Conservation (phyloP, 768 basidiomycete species). For the Russula compacta region DNA sequence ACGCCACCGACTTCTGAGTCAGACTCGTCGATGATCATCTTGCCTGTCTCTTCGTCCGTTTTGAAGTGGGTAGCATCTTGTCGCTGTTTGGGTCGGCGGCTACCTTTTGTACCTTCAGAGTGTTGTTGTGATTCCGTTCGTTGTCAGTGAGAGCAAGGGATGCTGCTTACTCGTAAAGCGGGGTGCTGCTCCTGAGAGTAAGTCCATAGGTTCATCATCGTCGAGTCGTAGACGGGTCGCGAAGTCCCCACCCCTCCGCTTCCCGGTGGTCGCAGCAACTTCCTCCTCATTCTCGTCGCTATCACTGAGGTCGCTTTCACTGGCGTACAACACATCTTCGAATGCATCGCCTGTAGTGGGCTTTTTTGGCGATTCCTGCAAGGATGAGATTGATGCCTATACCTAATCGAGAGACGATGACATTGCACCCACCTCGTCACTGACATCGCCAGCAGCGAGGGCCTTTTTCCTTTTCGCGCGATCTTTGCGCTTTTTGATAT, state of each 20-base stretch:
- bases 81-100: constrained; percentile 65
- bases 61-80: constrained; percentile 84
- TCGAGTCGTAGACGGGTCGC: constrained; percentile 73
- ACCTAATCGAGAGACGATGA: not conserved
- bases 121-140: not conserved
- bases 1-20: constrained; percentile 37
- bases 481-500: constrained; percentile 94
- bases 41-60: constrained; percentile 74
- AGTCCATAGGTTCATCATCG: constrained; percentile 91
- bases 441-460: constrained; percentile 43
- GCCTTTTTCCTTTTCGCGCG: constrained; percentile 84
- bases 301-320: constrained; percentile 82
- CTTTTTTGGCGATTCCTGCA: constrained; percentile 35
- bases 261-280: constrained; percentile 30
- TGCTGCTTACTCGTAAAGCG: constrained; percentile 55
- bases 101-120: constrained; percentile 34
- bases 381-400: not conserved
- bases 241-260: constrained; percentile 30
- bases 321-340: constrained; percentile 94
- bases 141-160: not conserved
- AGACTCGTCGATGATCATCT: constrained; percentile 64
- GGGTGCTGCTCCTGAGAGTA: constrained; percentile 71
- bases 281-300: constrained; percentile 49
- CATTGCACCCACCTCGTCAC: constrained; percentile 43
- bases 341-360: constrained; percentile 71